Evolutionary conservation across 805 yeast genomes (phyloP), one percentile per base, ranked within the genome.

Genomic region (Candida nanaspora): DNA sequence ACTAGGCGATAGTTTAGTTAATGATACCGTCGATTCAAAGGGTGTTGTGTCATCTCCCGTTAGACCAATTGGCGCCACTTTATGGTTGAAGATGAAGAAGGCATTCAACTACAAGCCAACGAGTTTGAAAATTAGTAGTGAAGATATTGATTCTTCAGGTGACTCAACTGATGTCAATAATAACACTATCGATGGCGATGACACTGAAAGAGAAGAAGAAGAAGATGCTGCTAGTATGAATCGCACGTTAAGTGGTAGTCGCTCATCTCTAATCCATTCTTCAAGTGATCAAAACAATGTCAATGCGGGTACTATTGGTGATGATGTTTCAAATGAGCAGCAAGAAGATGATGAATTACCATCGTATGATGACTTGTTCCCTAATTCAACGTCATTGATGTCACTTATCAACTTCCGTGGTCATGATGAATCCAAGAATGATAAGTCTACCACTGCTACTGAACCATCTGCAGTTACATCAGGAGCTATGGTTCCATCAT

Each of bases 311-410:
- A 20, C 34, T 10, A 37, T 6, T n/a, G 15, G 31, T n/a, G 16
- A 18, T 28, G 27, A 16, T 23, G 22, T 43, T 25, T 27, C 40
- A 15, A 19, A 8, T 14, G 25, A 19, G 13, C 25, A 19, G 7
- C 25, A 21, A 19, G 14, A 54, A 30, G 58, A 48, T 3, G 80
- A 76, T 22, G 70, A 63, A 18, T 68, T 84, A 47, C 94, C 94
- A 3, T 70, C 76, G 16, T 84, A 84, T 54, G 86, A 83, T 50
- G 94, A 84, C 44, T 67, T 84, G 32, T 84, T 77, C 67, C 94
- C 93, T 27, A 62, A 66, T 40, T 72, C 72, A 9, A 26, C 50
- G 2, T 53, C 63, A 4, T 40, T 49, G 23, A 49, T 57, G 30
- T 41, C 62, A 6, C 37, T 63, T 30, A 42, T 62, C 34, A 61